phyloP scores from a whole-genome alignment of 1,284 basidiomycete species.

The Leccinum solheimii region DNA sequence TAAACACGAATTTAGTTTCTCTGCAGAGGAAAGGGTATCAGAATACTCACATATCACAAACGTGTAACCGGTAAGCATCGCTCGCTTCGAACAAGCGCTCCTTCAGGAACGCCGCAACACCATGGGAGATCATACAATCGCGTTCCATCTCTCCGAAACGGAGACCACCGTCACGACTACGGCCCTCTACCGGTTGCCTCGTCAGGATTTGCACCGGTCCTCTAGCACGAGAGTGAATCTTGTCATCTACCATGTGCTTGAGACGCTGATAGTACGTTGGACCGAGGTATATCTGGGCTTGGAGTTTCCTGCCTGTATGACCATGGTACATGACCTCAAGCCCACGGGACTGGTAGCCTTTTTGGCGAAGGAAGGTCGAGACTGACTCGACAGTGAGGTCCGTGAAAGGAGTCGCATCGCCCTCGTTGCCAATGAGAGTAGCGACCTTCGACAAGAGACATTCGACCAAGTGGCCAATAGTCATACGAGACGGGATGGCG shows the following conservation, averaged over 20 bases:
- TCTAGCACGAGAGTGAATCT: constrained; percentile 97
- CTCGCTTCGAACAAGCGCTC: constrained; percentile 92
- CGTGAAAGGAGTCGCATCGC: constrained; percentile 98
- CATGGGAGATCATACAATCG: constrained; percentile 99
- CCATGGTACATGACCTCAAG: constrained; percentile 99
- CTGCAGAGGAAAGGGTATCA: background rate
- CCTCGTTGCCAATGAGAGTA: constrained; percentile 94
- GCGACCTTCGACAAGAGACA: constrained; percentile 97
- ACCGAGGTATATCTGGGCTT: constrained; percentile 97
- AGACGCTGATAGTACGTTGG: constrained; percentile 99
- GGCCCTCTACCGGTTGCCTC: constrained; percentile 98
- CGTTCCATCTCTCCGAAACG: constrained; percentile 99
- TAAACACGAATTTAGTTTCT: constrained; percentile 36
- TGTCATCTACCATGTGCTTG: constrained; percentile 99
- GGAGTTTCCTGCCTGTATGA: constrained; percentile 94
- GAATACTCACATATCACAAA: constrained; percentile 86
- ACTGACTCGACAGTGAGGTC: constrained; percentile 97
- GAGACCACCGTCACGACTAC: constrained; percentile 96
- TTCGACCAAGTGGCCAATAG: constrained; percentile 99
- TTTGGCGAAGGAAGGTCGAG: constrained; percentile 76
- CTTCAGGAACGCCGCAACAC: constrained; percentile 96
- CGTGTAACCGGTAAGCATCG: constrained; percentile 94
- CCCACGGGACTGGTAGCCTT: constrained; percentile 94
- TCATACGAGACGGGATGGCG: constrained; percentile 99
- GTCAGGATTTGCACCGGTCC: constrained; percentile 98